Evolutionary conservation across 805 yeast species (phyloP), one percentile per base, ranked within the genome.

Genomic region (Candida chilensis): DNA sequence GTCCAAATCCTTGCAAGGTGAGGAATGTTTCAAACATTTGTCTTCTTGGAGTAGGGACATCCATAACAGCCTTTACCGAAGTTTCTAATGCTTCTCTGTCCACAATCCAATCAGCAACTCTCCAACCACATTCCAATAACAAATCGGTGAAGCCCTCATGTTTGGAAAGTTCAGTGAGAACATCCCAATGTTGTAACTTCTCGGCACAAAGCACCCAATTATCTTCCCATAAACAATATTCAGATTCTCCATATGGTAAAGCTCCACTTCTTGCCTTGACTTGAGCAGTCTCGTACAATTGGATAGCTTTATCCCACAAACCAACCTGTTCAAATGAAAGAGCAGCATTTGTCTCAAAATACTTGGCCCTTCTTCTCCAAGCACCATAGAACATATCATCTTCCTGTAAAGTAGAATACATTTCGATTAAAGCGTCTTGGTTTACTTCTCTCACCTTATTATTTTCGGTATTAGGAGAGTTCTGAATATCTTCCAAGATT

Each of bases 161-260:
- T 44, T 90, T 87, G 3, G 98, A 96, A 18, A 94, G 64, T 45
- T 92, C 99, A 0, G 98, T 90, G 35, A 92, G 63, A 28, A 92
- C 80, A 48, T 92, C 98, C 99, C 99, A 92, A 40, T 92, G 96
- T 49, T 92, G 98, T 24, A 92, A 62, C 52, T 90, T 90, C 49
- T 92, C 96, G 3, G 98, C 95, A 62, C 98, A 88, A 22, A 84
- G 59, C 33, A 92, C 87, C 99, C 99, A 92, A 46, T 88, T 94
- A 48, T 92, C 98, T 57, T 94, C 98, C 99, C 99, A 92, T 20
- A 92, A 63, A 0, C 92, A 78, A 45, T 92, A 92, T 49, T 92
- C 99, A 1, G 94, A 74, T 47, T 92, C 96, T 17, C 96, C 86
- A 48, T 85, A 92, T 1, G 99, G 98, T 24, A 92, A 59, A 3